Conservation (phyloP, 2,329 filamentous ascomycete genomes). For the Botrytis paeoniae region DNA sequence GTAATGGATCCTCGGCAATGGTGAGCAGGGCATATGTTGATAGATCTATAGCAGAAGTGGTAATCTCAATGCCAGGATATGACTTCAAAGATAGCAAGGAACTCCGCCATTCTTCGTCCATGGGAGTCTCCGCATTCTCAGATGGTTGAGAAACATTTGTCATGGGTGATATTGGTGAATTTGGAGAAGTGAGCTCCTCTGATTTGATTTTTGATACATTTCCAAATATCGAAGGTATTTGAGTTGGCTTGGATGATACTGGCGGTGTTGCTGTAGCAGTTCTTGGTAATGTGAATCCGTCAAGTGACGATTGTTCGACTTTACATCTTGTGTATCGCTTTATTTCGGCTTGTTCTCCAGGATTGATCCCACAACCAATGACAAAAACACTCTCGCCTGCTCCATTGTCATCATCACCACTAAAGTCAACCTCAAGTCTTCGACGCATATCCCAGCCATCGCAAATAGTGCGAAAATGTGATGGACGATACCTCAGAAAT, state of each 20-base stretch:
- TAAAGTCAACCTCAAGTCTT: slow-evolving; percentile 83
- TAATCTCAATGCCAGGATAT: slow-evolving; percentile 60
- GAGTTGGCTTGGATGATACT: slow-evolving; percentile 21
- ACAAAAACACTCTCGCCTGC: slow-evolving; percentile 76
- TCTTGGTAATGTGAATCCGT: slow-evolving; percentile 36
- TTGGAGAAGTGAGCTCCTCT: slow-evolving; percentile 29
- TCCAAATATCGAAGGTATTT: slow-evolving; percentile 38
- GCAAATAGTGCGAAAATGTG: slow-evolving; percentile 74
- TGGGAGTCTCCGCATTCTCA: slow-evolving; percentile 34
- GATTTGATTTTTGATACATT: slow-evolving; percentile 31
- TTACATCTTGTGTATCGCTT: slow-evolving; percentile 57
- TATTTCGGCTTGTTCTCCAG: slow-evolving; percentile 43
- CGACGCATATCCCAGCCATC: slow-evolving; percentile 91
- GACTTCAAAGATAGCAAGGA: slow-evolving; percentile 62
- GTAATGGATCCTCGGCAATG: slow-evolving; percentile 73
- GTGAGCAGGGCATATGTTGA: slow-evolving; percentile 72
- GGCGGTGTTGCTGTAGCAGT: slow-evolving; percentile 29
- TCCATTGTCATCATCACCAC: slow-evolving; percentile 70
- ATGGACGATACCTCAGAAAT: slow-evolving; percentile 69
- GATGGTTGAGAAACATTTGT: slow-evolving; percentile 21
- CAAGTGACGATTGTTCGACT: slow-evolving; percentile 34
- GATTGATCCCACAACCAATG: slow-evolving; percentile 60
- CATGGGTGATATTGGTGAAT: slow-evolving; percentile 29
- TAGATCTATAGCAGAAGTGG: slow-evolving; percentile 67
- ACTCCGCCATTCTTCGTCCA: slow-evolving; percentile 63